Conservation (phyloP, 176 grass and related monocot genomes). For the Eremochloa ophiuroides region DNA sequence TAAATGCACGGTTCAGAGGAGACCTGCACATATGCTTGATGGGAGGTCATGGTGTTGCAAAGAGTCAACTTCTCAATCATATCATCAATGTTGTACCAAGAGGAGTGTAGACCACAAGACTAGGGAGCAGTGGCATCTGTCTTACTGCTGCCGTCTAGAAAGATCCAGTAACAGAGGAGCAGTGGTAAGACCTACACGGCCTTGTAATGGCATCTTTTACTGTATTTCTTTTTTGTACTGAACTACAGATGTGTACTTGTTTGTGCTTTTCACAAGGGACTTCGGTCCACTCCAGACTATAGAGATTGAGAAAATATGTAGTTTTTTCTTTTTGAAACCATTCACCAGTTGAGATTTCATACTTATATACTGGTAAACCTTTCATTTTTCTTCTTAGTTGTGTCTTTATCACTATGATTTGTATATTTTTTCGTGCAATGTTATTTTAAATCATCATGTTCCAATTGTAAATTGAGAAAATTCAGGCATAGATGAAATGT, state of each 20-base stretch:
- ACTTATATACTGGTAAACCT: not conserved
- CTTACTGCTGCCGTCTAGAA: slow-evolving; percentile 90
- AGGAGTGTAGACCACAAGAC: slow-evolving; percentile 94
- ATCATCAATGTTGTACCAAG: slow-evolving; percentile 97
- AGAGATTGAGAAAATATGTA: not conserved
- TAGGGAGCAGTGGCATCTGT: slow-evolving; percentile 91
- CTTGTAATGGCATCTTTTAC: not conserved
- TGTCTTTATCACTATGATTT: too few species aligned
- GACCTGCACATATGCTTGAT: slow-evolving; percentile 93
- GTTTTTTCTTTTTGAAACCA: not conserved
- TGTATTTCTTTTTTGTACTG: slow-evolving; percentile 12
- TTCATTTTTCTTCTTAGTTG: too few species aligned
- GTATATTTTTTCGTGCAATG: too few species aligned
- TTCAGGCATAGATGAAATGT: too few species aligned
- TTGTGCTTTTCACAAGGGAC: not conserved
- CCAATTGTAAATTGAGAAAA: too few species aligned
- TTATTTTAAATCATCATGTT: too few species aligned
- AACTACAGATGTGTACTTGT: not conserved
- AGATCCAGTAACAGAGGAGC: slow-evolving; percentile 95
- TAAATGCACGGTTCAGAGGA: slow-evolving; percentile 72
- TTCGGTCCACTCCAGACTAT: not conserved
- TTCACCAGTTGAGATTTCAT: not conserved
- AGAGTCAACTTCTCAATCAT: slow-evolving; percentile 96
- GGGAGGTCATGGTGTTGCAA: slow-evolving; percentile 98
- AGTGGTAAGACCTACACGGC: slow-evolving; percentile 50